Conservation (phyloP, 495 filamentous ascomycete species). For the Entonaema liquescens region DNA sequence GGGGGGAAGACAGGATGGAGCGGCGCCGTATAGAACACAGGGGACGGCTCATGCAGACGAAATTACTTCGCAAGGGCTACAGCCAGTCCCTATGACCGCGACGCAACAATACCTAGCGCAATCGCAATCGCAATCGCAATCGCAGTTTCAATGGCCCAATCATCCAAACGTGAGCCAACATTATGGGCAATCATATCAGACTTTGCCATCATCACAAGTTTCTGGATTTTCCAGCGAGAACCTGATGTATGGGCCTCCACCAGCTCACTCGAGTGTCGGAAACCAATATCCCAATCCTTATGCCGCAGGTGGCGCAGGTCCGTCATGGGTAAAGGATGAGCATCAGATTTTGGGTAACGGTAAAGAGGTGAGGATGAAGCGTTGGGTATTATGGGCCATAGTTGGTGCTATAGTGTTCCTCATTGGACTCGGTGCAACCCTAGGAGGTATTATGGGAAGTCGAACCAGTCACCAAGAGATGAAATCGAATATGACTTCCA, state of each 20-base stretch:
- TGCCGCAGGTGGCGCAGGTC: background rate
- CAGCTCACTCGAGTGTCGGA: slow-evolving; percentile 12
- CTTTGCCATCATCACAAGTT: slow-evolving; percentile 19
- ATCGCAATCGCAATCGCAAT: slow-evolving; percentile 10
- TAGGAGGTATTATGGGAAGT: slow-evolving; percentile 19
- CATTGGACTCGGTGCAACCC: slow-evolving; percentile 3
- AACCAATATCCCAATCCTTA: slow-evolving; percentile 10
- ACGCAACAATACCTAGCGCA: slow-evolving; percentile 4
- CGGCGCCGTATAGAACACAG: slow-evolving; percentile 10
- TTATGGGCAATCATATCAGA: slow-evolving; percentile 26
- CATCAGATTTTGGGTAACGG: background rate
- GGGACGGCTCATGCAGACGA: slow-evolving; percentile 15
- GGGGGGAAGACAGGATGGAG: slow-evolving; percentile 2
- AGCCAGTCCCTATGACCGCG: slow-evolving; percentile 1
- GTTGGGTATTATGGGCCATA: slow-evolving; percentile 20
- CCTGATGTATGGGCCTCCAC: background rate
- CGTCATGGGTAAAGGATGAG: slow-evolving; percentile 17
- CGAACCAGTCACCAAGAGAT: background rate
- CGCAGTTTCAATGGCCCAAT: slow-evolving; percentile 6
- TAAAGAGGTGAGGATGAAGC: slow-evolving; percentile 19
- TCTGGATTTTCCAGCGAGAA: slow-evolving; percentile 20
- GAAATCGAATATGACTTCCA: slow-evolving; percentile 14
- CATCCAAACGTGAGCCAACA: slow-evolving; percentile 1
- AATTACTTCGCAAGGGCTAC: slow-evolving; percentile 24
- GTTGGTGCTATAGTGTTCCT: slow-evolving; percentile 7